A percentile compares a stretch with the other conserved stretches of the same genome.
phyloP scores from a whole-genome alignment of 129 eudicot genomes.

The Pittosporum tobira region DNA sequence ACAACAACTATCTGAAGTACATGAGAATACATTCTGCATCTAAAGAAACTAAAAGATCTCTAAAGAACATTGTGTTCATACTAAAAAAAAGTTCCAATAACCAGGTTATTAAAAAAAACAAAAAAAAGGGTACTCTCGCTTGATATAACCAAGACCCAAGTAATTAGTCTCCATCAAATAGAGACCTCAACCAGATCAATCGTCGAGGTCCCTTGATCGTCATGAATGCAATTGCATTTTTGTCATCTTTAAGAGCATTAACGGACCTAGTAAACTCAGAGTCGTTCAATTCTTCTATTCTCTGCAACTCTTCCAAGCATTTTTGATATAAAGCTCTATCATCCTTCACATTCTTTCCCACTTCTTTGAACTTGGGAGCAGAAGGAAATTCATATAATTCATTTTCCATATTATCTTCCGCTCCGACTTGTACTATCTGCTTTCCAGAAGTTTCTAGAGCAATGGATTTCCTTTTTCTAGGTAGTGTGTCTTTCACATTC shows the following conservation, averaged over 20 bases:
- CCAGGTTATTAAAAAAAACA: no score
- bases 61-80: no score
- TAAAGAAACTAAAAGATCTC: no score
- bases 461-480: background rate
- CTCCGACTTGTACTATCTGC: background rate
- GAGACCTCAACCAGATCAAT: conserved; percentile 8
- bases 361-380: background rate
- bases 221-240: conserved; percentile 13
- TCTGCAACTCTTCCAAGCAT: conserved; percentile 11
- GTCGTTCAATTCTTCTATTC: conserved; percentile 3
- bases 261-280: conserved; percentile 3
- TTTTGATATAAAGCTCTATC: conserved; percentile 2
- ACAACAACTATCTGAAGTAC: no score
- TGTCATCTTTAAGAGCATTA: conserved; percentile 10
- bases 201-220: conserved; percentile 9
- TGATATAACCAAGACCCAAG: no score
- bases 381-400: background rate
- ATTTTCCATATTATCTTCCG: conserved; percentile 4
- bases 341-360: background rate
- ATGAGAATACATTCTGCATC: no score
- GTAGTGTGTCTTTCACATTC: background rate
- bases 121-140: no score
- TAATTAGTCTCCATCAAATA: background rate
- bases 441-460: conserved; percentile 5
- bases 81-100: no score